Percentiles rank a stretch among this genome's conserved stretches.
Evolutionary conservation across 2,329 filamentous ascomycete genomes (phyloP).

Genomic region (Myotisia sp.): DNA sequence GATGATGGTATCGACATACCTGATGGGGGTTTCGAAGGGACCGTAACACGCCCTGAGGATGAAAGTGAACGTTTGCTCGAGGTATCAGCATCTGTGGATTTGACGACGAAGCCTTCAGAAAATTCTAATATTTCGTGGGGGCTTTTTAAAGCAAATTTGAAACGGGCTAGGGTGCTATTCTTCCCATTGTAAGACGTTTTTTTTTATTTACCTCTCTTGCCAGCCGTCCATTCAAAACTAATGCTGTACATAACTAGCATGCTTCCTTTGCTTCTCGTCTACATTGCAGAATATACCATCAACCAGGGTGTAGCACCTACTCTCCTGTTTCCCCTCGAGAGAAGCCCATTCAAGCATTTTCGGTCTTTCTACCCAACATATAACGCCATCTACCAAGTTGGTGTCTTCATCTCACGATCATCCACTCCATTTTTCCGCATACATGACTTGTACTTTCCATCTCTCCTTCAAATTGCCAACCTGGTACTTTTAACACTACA

Average conservation of each 20-base stretch:
- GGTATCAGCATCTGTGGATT: slow-evolving; percentile 9
- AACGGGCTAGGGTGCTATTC: slow-evolving; percentile 55
- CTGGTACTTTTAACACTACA: slow-evolving; percentile 60
- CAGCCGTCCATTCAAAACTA: not conserved
- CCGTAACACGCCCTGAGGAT: slow-evolving; percentile 17
- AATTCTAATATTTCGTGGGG: slow-evolving; percentile 16
- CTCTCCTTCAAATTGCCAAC: slow-evolving; percentile 68
- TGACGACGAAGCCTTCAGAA: not conserved
- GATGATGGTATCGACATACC: no score
- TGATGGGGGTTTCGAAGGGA: slow-evolving; percentile 20
- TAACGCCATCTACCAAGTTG: slow-evolving; percentile 83
- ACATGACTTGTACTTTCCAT: slow-evolving; percentile 65
- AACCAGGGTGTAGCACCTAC: slow-evolving; percentile 90
- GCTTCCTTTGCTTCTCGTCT: slow-evolving; percentile 81
- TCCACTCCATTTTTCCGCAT: slow-evolving; percentile 78
- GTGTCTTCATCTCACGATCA: slow-evolving; percentile 86
- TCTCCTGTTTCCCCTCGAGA: slow-evolving; percentile 64
- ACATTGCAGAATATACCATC: slow-evolving; percentile 92
- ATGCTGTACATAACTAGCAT: slow-evolving; percentile 44
- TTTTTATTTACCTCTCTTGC: slow-evolving; percentile 4
- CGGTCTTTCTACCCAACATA: slow-evolving; percentile 92
- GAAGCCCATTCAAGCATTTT: slow-evolving; percentile 65
- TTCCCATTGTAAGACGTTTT: slow-evolving; percentile 45
- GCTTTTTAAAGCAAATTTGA: slow-evolving; percentile 40
- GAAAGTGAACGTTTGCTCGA: slow-evolving; percentile 22